Evolutionary conservation across 2,329 filamentous ascomycete species (phyloP).

Genomic region (Aspergillus sp.): DNA sequence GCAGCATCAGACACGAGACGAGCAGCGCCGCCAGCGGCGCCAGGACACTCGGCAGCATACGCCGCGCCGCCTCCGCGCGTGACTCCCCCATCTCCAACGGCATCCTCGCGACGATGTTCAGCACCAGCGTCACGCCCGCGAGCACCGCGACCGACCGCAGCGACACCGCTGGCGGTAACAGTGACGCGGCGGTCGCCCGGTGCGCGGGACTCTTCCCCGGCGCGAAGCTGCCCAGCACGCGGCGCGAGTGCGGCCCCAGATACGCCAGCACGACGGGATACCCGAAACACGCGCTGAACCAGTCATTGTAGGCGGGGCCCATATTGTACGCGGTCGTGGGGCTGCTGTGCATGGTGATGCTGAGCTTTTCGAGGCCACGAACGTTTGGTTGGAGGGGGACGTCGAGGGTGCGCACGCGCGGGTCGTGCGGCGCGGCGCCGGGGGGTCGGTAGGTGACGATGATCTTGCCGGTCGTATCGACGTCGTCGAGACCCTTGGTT

Average conservation of each 20-base stretch:
- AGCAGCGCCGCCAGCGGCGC: slow-evolving; percentile 7
- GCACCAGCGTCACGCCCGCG: slow-evolving; percentile 6
- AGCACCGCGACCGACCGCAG: slow-evolving; percentile 3
- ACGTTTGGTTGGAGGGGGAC: slow-evolving; percentile 59
- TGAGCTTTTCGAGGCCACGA: slow-evolving; percentile 45
- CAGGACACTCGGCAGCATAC: not conserved
- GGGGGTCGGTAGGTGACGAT: slow-evolving; percentile 40
- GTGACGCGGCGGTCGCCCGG: not conserved
- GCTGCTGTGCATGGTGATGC: slow-evolving; percentile 61
- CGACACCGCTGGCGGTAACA: not conserved
- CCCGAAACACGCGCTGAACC: slow-evolving; percentile 68
- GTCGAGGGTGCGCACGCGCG: slow-evolving; percentile 37
- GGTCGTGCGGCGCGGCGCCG: slow-evolving; percentile 14
- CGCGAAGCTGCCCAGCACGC: slow-evolving; percentile 62
- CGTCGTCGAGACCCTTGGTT: not conserved
- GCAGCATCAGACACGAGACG: slow-evolving; percentile 1
- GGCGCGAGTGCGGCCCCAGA: slow-evolving; percentile 60
- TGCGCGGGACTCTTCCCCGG: slow-evolving; percentile 38
- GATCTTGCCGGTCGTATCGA: slow-evolving; percentile 30
- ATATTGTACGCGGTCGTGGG: slow-evolving; percentile 61
- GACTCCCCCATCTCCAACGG: not conserved
- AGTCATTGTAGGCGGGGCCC: slow-evolving; percentile 58
- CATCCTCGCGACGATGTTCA: slow-evolving; percentile 6
- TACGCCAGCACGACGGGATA: slow-evolving; percentile 63
- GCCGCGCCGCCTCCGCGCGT: not conserved